phyloP scores from a whole-genome alignment of 179 eudicot genomes.

The Heliamphora pulchella region DNA sequence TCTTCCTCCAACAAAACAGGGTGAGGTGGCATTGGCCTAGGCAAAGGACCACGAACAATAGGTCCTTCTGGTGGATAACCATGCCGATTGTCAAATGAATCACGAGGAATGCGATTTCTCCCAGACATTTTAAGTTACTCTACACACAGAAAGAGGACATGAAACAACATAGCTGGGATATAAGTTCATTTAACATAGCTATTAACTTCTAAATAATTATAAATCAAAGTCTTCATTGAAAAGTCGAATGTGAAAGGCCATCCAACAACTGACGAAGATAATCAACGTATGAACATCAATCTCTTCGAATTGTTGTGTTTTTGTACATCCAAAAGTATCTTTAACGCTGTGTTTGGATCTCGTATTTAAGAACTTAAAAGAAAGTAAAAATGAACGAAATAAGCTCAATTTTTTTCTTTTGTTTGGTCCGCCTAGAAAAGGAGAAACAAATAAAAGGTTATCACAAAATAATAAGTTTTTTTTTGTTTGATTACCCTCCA shows the following conservation, averaged over 20 bases:
- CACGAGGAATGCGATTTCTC: slow-evolving; percentile 67
- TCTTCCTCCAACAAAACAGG: slow-evolving; percentile 94
- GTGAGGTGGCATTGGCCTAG: slow-evolving; percentile 62
- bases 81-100: slow-evolving; percentile 58
- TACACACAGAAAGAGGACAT: not conserved
- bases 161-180: not conserved
- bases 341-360: not conserved
- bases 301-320: not conserved
- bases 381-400: not conserved
- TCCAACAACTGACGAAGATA: not conserved
- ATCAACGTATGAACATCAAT: not conserved
- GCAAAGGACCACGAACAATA: slow-evolving; percentile 48
- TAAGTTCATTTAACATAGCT: not conserved
- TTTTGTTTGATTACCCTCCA: not conserved
- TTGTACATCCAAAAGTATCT: not conserved
- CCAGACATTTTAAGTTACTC: slow-evolving; percentile 57
- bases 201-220: not conserved
- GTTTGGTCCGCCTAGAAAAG: not conserved
- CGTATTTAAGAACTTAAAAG: not conserved
- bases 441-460: not conserved
- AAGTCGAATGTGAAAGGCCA: not conserved
- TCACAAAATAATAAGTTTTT: not conserved
- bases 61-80: slow-evolving; percentile 55
- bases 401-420: not conserved
- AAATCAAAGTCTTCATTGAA: not conserved